Evolutionary conservation across 129 eudicot species (phyloP).

Genomic region (Flaveria ramosissima): DNA sequence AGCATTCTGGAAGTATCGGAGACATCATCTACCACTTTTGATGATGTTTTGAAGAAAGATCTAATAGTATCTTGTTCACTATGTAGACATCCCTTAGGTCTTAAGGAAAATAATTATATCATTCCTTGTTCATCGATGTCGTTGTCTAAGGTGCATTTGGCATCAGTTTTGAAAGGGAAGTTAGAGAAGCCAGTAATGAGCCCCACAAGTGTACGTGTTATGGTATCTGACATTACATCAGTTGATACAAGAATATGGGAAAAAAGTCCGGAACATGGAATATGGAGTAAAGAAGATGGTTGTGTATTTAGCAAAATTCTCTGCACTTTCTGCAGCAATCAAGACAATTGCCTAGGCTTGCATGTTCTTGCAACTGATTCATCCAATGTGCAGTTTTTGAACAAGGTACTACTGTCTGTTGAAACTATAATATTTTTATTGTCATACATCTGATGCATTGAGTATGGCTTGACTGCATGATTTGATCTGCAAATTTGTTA

Average conservation of each 20-base stretch:
- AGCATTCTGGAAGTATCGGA: slow-evolving; percentile 24
- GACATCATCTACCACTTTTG: slow-evolving; percentile 37
- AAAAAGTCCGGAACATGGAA: slow-evolving; percentile 53
- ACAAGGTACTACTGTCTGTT: slow-evolving; percentile 51
- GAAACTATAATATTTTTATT: slow-evolving; percentile 6
- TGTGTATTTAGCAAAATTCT: slow-evolving; percentile 71
- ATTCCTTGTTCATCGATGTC: slow-evolving; percentile 53
- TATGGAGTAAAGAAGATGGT: slow-evolving; percentile 95
- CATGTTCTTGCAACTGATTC: slow-evolving; percentile 87
- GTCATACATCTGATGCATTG: not conserved
- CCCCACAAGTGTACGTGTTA: slow-evolving; percentile 39
- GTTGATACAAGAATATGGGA: slow-evolving; percentile 55
- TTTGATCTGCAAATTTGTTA: not conserved
- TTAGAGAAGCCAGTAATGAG: slow-evolving; percentile 31
- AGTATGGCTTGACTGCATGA: not conserved
- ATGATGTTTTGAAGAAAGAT: slow-evolving; percentile 40
- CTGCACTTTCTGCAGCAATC: slow-evolving; percentile 69
- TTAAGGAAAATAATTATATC: slow-evolving; percentile 49
- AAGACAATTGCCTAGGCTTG: slow-evolving; percentile 70
- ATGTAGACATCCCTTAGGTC: slow-evolving; percentile 73
- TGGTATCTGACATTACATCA: slow-evolving; percentile 50
- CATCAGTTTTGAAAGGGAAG: slow-evolving; percentile 48
- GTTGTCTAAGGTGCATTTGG: slow-evolving; percentile 55
- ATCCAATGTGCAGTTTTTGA: slow-evolving; percentile 53
- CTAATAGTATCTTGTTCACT: slow-evolving; percentile 58